These are phyloP conservation scores for Calonectria pteridis DNA, from an alignment of 2,329 filamentous ascomycete species.

Conservation along the genomic window DNA sequence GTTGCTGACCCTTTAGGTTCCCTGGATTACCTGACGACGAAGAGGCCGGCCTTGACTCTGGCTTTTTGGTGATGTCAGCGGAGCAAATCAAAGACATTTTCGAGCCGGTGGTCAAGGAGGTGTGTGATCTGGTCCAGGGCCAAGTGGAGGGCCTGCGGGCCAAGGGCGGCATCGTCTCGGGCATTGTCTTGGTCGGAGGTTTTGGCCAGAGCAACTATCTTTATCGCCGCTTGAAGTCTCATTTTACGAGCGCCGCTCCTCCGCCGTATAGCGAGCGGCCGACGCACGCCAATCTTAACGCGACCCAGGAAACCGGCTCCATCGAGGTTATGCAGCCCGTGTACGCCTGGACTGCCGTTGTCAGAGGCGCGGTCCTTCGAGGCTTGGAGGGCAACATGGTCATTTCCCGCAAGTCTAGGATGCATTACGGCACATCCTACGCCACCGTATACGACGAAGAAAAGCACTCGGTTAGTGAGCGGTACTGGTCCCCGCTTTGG, in stretches of 20 bases:
- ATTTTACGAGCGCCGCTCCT: constrained; percentile 72
- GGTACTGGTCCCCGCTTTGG: constrained; percentile 85
- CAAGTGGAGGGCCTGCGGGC: constrained; percentile 73
- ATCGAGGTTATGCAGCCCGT: constrained; percentile 87
- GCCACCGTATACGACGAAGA: constrained; percentile 84
- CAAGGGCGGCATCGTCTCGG: constrained; percentile 73
- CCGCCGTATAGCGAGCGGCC: constrained; percentile 77
- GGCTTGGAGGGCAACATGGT: constrained; percentile 85
- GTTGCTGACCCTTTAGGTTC: constrained; percentile 59
- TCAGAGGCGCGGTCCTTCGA: constrained; percentile 80
- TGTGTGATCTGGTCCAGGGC: constrained; percentile 75
- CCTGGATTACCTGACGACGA: constrained; percentile 83
- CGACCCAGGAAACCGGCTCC: constrained; percentile 63
- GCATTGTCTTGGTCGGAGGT: constrained; percentile 85
- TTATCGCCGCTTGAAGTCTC: constrained; percentile 76
- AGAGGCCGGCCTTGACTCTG: constrained; percentile 79
- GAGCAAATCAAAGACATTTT: constrained; percentile 80
- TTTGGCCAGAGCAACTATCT: constrained; percentile 86
- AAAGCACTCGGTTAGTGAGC: constrained; percentile 78
- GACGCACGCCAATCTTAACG: constrained; percentile 69
- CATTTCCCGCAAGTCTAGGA: constrained; percentile 78
- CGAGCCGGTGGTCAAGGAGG: constrained; percentile 79
- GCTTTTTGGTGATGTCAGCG: constrained; percentile 79
- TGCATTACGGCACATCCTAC: constrained; percentile 85
- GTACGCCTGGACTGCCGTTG: constrained; percentile 85